These are phyloP conservation scores for Colletotrichum echinochloae DNA, from an alignment of 2,329 filamentous ascomycete species.

Conservation along the genomic window DNA sequence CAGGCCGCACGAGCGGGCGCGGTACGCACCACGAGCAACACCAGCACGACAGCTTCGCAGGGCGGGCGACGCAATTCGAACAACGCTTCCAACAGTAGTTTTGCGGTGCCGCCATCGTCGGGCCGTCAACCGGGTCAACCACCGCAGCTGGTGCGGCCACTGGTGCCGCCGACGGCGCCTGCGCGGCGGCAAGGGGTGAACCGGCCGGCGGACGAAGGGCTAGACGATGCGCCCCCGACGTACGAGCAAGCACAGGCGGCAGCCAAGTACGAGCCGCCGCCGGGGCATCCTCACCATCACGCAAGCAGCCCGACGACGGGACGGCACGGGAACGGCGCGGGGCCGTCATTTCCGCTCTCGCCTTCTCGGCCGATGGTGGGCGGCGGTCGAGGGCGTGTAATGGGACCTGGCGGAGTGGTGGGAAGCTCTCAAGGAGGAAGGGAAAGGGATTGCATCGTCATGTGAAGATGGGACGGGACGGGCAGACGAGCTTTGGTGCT, in stretches of 20 bases:
- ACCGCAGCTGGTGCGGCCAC: constrained; percentile 58
- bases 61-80: constrained; percentile 34
- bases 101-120: constrained; percentile 7
- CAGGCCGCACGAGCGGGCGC: constrained; percentile 40
- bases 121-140: constrained; percentile 38
- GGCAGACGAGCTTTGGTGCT: constrained; percentile 1
- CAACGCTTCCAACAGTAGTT: constrained; percentile 42
- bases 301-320: constrained; percentile 52
- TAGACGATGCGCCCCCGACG: constrained; percentile 66
- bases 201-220: constrained; percentile 52
- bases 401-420: constrained; percentile 33
- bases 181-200: constrained; percentile 53
- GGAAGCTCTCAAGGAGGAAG: constrained; percentile 39
- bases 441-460: constrained; percentile 59
- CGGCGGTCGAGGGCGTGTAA: constrained; percentile 28
- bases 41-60: constrained; percentile 22
- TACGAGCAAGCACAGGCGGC: constrained; percentile 69
- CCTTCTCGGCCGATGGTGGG: constrained; percentile 32
- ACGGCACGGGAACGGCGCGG: constrained; percentile 25
- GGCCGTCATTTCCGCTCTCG: constrained; percentile 30
- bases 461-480: constrained; percentile 50
- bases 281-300: constrained; percentile 63
- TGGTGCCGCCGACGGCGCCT: constrained; percentile 57
- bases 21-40: constrained; percentile 31
- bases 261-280: constrained; percentile 63